These are phyloP conservation scores for Drechslerella stenobrocha DNA, from an alignment of 2,329 filamentous ascomycete genomes.

Conservation along the genomic window DNA sequence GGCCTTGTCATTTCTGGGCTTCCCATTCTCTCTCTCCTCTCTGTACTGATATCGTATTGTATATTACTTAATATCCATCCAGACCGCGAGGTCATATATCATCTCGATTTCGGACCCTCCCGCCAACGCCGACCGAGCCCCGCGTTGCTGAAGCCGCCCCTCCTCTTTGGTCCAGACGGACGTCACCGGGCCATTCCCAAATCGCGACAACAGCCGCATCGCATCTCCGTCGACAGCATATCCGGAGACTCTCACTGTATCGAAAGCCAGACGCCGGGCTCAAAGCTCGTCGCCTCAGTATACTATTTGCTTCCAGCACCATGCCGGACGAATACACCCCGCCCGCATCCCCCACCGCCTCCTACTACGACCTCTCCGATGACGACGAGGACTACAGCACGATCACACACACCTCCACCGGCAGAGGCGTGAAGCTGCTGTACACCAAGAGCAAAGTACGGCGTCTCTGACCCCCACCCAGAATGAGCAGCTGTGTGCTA, in stretches of 20 bases:
- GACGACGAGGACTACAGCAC: conserved; percentile 79
- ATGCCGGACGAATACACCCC: conserved; percentile 53
- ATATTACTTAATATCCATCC: too few relatives aligned
- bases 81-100: background rate
- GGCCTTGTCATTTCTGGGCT: background rate
- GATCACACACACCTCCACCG: conserved; percentile 75
- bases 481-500: background rate
- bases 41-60: background rate
- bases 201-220: background rate
- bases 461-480: conserved; percentile 13
- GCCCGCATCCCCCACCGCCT: conserved; percentile 73
- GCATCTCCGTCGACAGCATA: conserved; percentile 30
- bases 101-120: too few relatives aligned
- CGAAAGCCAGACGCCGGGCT: too few relatives aligned
- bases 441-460: conserved; percentile 93
- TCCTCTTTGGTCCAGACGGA: too few relatives aligned
- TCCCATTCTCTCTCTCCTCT: background rate
- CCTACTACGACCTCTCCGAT: conserved; percentile 94
- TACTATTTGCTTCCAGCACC: conserved; percentile 2
- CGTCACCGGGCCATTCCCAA: too few relatives aligned
- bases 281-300: background rate
- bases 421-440: conserved; percentile 85
- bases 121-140: background rate
- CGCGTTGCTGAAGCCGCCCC: too few relatives aligned
- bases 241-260: conserved; percentile 38